Conservation (phyloP, 2,329 filamentous ascomycete genomes). For the Onygenales sp. region DNA sequence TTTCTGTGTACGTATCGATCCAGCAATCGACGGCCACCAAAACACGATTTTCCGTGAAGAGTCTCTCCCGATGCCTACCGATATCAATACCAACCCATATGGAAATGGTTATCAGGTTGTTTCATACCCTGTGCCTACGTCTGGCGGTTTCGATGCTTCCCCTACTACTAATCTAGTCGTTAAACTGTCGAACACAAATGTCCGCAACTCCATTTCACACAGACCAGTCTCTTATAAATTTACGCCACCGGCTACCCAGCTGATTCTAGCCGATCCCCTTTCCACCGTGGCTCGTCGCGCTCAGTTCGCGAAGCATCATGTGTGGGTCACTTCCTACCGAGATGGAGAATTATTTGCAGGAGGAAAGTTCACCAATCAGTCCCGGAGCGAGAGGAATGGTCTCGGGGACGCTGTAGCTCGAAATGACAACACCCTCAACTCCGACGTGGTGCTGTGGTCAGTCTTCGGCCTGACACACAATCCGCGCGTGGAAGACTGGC, state of each 20-base stretch:
- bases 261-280: conserved; percentile 37
- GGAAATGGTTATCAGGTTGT: conserved; percentile 53
- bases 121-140: conserved; percentile 38
- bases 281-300: conserved; percentile 38
- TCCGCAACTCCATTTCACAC: conserved; percentile 33
- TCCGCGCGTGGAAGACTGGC: conserved; percentile 43
- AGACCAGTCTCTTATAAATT: conserved; percentile 42
- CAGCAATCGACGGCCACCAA: conserved; percentile 48
- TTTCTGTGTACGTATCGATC: conserved; percentile 56
- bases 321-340: conserved; percentile 43
- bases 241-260: conserved; percentile 37
- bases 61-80: conserved; percentile 39
- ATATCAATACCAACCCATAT: conserved; percentile 48
- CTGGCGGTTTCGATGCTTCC: conserved; percentile 44
- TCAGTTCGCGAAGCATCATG: conserved; percentile 40
- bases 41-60: conserved; percentile 49
- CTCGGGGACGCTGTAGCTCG: conserved; percentile 35
- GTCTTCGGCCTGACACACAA: conserved; percentile 45
- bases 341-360: conserved; percentile 43
- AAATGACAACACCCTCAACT: conserved; percentile 32
- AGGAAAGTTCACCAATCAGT: conserved; percentile 40
- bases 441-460: conserved; percentile 42
- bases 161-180: conserved; percentile 37
- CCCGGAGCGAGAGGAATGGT: conserved; percentile 33
- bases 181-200: conserved; percentile 40